Base-by-base conservation (phyloP, 2,329 filamentous ascomycete species). In the Fusarium luffae region DNA sequence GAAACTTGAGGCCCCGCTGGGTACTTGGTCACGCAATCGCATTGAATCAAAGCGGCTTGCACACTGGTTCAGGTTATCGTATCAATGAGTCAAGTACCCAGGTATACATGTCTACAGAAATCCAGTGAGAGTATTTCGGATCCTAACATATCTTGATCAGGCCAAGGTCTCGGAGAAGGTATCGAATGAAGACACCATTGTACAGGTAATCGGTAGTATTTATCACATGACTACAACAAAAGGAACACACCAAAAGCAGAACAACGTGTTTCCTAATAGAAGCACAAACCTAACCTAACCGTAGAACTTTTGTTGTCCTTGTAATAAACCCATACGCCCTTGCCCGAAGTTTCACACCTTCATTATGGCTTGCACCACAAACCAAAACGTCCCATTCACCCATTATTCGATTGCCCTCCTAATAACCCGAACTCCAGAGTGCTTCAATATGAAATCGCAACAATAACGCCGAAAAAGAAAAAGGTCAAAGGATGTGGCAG, bases 361-460 rank as follows among this genome's bases (percentile, higher is more conserved):
- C 40, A 13, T 66, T 11, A 43, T 59, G 42, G 55, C 46, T 41
- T 70, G 61, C 61, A 37, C 67, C 55, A 51, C 32, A 47, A 57
- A 60, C 47, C 54, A 51, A 54, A 27, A 43, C 32, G 50, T 68
- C 48, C 51, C 62, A 50, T 60, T 47, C 52, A 42, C 40, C 63
- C 63, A 70, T 72, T 72, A 63, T 40, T 58, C 47, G 54, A 59
- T 37, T 62, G 18, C 58, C 49, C 56, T 40, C 32, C 32, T 27
- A 40, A 13, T 41, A n/a, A 41, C 59, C 59, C 42, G 67, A 66
- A 74, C 73, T 75, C 71, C 68, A 60, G 43, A 68, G 59, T 52
- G 55, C 52, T 71, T 57, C 40, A 69, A 52, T 25, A 56, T 50
- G 18, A 62, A 46, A 61, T 61, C 54, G 28, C 52, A 43, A 70